Evolutionary conservation across 177 flowering plant genomes (phyloP).

Genomic region (Telopea speciosissima): DNA sequence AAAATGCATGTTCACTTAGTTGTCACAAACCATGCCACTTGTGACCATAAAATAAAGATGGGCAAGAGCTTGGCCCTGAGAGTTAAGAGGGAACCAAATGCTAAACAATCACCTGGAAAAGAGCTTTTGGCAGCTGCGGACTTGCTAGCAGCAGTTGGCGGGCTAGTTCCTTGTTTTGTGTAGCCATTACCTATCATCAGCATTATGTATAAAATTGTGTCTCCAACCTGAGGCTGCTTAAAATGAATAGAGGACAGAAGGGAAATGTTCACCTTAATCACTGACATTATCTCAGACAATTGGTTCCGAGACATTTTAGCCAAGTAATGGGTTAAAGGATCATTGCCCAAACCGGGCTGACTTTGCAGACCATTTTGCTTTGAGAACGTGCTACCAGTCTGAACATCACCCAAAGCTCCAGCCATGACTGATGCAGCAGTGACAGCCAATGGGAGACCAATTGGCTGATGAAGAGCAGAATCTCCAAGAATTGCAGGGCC

Average conservation of each 20-base stretch:
- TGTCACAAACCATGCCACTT: not conserved
- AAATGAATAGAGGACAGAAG: not conserved
- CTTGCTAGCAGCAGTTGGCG: constrained; percentile 55
- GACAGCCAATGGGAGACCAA: constrained; percentile 72
- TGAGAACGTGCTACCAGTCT: constrained; percentile 29
- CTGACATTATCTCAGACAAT: constrained; percentile 58
- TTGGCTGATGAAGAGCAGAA: constrained; percentile 54
- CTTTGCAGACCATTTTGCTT: constrained; percentile 38
- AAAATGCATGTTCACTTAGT: not conserved
- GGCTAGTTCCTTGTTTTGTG: constrained; percentile 64
- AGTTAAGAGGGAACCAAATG: not conserved
- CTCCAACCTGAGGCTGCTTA: not conserved
- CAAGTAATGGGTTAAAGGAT: constrained; percentile 77
- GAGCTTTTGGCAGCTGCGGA: constrained; percentile 73
- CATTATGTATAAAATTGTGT: constrained; percentile 1
- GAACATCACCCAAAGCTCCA: constrained; percentile 77
- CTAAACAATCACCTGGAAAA: constrained; percentile 62
- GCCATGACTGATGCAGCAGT: constrained; percentile 81
- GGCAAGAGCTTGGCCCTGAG: not conserved
- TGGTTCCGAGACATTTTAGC: constrained; percentile 80
- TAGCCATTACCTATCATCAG: constrained; percentile 55
- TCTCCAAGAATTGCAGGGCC: constrained; percentile 45
- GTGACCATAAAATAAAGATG: no score
- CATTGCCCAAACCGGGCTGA: constrained; percentile 48
- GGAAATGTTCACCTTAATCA: constrained; percentile 53